Conservation (phyloP, 2,329 filamentous ascomycete species). For the Colletotrichum tropicale region DNA sequence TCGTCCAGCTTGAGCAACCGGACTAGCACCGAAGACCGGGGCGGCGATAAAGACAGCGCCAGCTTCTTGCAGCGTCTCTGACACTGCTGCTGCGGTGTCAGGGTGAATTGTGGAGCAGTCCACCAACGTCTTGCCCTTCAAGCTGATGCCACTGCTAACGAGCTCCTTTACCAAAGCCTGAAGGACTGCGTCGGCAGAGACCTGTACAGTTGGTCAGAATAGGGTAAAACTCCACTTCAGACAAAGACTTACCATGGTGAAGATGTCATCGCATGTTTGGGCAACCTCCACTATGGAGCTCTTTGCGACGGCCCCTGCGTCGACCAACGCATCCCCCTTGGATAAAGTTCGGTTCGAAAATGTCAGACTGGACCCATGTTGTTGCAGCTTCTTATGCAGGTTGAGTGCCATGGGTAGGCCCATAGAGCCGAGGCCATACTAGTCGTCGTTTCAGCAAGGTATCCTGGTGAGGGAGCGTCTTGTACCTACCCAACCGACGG, state of each 20-base stretch:
- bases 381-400: constrained; percentile 37
- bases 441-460: background rate
- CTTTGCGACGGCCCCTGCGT: constrained; percentile 29
- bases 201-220: background rate
- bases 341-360: constrained; percentile 53
- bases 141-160: constrained; percentile 11
- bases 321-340: constrained; percentile 38
- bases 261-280: constrained; percentile 34
- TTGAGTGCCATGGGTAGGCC: constrained; percentile 54
- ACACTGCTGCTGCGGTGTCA: constrained; percentile 36
- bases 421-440: constrained; percentile 53
- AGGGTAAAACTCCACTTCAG: background rate
- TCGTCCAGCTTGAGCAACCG: constrained; percentile 47
- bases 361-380: constrained; percentile 35
- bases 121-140: constrained; percentile 44
- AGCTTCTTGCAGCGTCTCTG: constrained; percentile 28
- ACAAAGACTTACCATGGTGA: constrained; percentile 40
- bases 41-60: constrained; percentile 44
- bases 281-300: constrained; percentile 30
- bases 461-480: background rate
- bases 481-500: background rate
- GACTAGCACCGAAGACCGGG: constrained; percentile 56
- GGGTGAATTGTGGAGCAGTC: constrained; percentile 58
- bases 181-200: constrained; percentile 41
- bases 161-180: constrained; percentile 35